Evolutionary conservation across 2,329 filamentous ascomycete genomes (phyloP), one percentile per base, ranked within the genome.

Genomic region (Trichoderma koningii): DNA sequence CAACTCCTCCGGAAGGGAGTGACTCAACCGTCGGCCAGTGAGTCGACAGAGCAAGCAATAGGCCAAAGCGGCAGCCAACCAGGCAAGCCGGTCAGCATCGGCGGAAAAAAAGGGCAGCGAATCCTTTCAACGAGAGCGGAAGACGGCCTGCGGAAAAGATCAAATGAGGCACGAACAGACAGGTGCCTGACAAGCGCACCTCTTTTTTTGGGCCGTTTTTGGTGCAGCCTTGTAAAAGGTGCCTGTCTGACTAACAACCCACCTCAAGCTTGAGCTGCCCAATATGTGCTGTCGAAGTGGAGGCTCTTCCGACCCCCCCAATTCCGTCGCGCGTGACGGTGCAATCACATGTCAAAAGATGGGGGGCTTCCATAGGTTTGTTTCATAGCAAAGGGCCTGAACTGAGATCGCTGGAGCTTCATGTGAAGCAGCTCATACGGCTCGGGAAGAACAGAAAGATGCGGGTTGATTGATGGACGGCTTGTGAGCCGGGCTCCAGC

Each of bases 51-150:
- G 53, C 55, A 65, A 57, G 19, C 41, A 19, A 19, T 42, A 7
- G 47, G 50, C 50, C 60, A 63, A 41, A 34, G 60, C 53, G 60
- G 60, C 60, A 63, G 60, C 60, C 53, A 52, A 56, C 38, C 62
- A 64, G 53, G 61, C 52, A 64, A 9, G 21, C 51, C 45, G 52
- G 61, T 64, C 51, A 64, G 61, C 61, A 64, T 64, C 45, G 61
- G 61, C 61, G 52, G 52, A 28, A 26, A 15, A 48, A 34, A n/a
- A n/a, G n/a, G n/a, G 19, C 26, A 23, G 48, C 15, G 50, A 53
- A 61, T 61, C 45, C 50, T 52, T 51, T 30, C n/a, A 5, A 52
- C 34, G 34, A 14, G 10, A 38, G 34, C 34, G 34, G 34, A 38
- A 14, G 21, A 23, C 21, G 34, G 34, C 2, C 34, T 38, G 34